Conservation (phyloP, 192 early-diverging fungal species). For the Backusella parvicylindrica region DNA sequence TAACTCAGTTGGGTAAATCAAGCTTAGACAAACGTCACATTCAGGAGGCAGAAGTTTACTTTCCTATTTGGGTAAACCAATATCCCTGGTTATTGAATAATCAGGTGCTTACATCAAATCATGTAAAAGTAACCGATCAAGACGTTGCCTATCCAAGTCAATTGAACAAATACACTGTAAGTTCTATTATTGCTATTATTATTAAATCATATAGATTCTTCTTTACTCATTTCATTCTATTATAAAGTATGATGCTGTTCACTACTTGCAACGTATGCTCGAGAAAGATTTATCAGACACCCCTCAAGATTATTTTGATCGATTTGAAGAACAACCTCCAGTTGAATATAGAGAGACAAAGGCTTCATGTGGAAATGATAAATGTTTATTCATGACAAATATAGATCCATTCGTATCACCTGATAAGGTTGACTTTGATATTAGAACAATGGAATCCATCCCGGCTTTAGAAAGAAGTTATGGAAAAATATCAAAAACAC, state of each 20-base stretch:
- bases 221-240: not conserved
- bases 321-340: constrained; percentile 40
- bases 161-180: constrained; percentile 12
- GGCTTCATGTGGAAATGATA: constrained; percentile 50
- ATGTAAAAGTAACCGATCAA: constrained; percentile 38
- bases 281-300: constrained; percentile 33
- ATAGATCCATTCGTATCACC: constrained; percentile 49
- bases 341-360: constrained; percentile 40
- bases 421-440: constrained; percentile 27
- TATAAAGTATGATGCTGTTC: constrained; percentile 46
- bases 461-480: constrained; percentile 40
- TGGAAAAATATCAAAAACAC: constrained; percentile 30
- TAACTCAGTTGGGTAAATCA: constrained; percentile 48
- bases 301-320: constrained; percentile 43
- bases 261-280: constrained; percentile 40
- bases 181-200: not conserved
- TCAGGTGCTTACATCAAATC: constrained; percentile 32
- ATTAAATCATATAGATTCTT: not conserved
- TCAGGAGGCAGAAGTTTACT: constrained; percentile 48
- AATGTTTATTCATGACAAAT: constrained; percentile 50
- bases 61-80: constrained; percentile 59
- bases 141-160: not conserved
- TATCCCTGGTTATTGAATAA: constrained; percentile 54
- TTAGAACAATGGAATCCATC: constrained; percentile 34
- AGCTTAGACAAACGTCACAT: constrained; percentile 45